Evolutionary conservation across 345 rosid genomes (phyloP), one percentile per base, ranked within the genome.

Genomic region (Boechera divaricarpa): DNA sequence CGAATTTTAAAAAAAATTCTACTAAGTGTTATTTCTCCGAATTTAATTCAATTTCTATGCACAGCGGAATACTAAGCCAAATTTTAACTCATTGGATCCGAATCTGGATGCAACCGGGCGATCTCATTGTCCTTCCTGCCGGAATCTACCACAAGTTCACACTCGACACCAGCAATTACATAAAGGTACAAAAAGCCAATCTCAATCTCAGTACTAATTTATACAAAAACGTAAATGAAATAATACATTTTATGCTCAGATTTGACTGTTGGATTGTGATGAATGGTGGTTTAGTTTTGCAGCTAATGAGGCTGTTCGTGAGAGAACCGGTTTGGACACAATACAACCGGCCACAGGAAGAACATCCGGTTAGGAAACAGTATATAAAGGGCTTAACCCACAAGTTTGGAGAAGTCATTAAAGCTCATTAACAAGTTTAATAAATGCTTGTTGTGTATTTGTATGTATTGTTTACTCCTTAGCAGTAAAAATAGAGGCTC

Each of bases 91-190:
- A 77, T 28, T 91, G 97, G 98, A 88, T 91, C 29, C 85, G 94
- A 57, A 87, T 91, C 53, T 86, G 86, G 90, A 85, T 90, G 75
- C 86, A 80, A 82, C 81, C 90, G 0, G 97, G 97, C 0, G 93
- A 94, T 81, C 97, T 93, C 59, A 87, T 91, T 48, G 80, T 91
- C 41, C 70, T 93, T 39, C 96, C 94, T 0, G 97, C 94, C 0
- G 94, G 98, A 45, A 91, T 93, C 68, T 91, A 93, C 83, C 98
- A 93, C 74, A 86, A 92, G 45, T 89, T 91, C 82, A 89, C 97
- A n/a, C 94, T 94, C 2, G 97, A 93, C 84, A 82, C 88, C 39
- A 63, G 47, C 76, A 83, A 93, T 86, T 87, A 90, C 74, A 77
- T 87, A 63, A 90, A 91, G 94, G 98, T 91, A 76, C 36, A 7